These are phyloP conservation scores for Ceratobasidium sp. DNA, from an alignment of 1,284 basidiomycete species.

Conservation along the genomic window DNA sequence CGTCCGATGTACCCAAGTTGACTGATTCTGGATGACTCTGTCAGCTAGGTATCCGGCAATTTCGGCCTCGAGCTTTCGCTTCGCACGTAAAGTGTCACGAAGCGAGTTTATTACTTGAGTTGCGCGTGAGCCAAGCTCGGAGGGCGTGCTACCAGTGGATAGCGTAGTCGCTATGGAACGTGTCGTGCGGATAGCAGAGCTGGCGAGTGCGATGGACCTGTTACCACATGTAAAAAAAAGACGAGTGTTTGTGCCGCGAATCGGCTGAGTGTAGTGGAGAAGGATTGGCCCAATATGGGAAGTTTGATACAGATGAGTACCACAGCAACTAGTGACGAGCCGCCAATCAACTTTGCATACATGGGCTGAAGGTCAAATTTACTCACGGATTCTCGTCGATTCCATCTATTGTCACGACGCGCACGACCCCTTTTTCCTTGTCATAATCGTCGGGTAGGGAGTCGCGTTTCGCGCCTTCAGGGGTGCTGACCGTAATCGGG, in stretches of 20 bases:
- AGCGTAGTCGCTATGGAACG: slow-evolving; percentile 15
- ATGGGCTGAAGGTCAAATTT: neutral
- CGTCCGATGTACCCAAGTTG: slow-evolving; percentile 9
- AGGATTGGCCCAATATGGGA: slow-evolving; percentile 30
- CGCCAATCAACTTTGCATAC: neutral
- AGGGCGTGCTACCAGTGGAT: slow-evolving; percentile 12
- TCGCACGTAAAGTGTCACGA: slow-evolving; percentile 26
- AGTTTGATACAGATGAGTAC: slow-evolving; percentile 37
- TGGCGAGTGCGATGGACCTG: slow-evolving; percentile 8
- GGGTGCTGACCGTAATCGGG: slow-evolving; percentile 14
- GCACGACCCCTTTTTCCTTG: slow-evolving; percentile 30
- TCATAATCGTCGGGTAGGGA: slow-evolving; percentile 35
- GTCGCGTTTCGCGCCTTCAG: slow-evolving; percentile 18
- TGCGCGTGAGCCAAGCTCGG: slow-evolving; percentile 16
- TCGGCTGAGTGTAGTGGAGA: slow-evolving; percentile 33
- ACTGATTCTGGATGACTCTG: neutral
- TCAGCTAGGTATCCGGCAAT: slow-evolving; percentile 17
- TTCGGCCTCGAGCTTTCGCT: slow-evolving; percentile 37
- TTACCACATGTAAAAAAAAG: slow-evolving; percentile 23
- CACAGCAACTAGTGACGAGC: slow-evolving; percentile 30
- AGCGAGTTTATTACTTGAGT: slow-evolving; percentile 24
- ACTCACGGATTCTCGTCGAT: slow-evolving; percentile 38
- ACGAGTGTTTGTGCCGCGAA: slow-evolving; percentile 36
- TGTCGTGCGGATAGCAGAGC: slow-evolving; percentile 3
- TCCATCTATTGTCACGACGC: slow-evolving; percentile 37